phyloP scores from a whole-genome alignment of 2,329 filamentous ascomycete genomes.

The Fusarium cyanostomum region DNA sequence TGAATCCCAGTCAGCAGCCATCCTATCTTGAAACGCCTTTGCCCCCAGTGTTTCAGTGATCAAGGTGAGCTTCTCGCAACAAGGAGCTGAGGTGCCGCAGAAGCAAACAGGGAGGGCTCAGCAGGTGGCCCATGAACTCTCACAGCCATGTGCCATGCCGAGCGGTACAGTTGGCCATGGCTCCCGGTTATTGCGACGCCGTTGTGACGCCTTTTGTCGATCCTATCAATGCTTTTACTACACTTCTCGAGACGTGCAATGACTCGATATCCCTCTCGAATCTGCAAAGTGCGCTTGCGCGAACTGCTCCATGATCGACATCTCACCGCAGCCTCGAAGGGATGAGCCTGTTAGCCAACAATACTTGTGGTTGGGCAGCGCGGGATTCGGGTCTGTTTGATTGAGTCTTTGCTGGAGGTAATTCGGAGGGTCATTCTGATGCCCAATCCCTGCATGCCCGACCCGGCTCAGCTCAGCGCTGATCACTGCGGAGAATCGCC shows the following conservation, averaged over 20 bases:
- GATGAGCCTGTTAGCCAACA: background rate
- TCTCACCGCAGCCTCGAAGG: conserved; percentile 4
- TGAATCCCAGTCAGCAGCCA: background rate
- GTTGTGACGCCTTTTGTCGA: conserved; percentile 31
- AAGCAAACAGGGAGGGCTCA: conserved; percentile 2
- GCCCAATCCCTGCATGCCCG: conserved; percentile 17
- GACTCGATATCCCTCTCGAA: conserved; percentile 8
- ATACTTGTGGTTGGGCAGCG: background rate
- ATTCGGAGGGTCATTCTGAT: conserved; percentile 11
- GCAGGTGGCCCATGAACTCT: conserved; percentile 9
- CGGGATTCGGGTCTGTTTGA: background rate
- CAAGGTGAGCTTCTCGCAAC: background rate
- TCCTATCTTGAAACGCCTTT: conserved; percentile 12
- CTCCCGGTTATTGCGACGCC: conserved; percentile 29
- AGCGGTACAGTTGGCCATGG: conserved; percentile 34
- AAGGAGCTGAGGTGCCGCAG: background rate
- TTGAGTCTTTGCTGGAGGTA: background rate
- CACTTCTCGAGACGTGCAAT: conserved; percentile 22
- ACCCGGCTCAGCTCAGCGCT: conserved; percentile 19
- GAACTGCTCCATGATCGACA: conserved; percentile 27
- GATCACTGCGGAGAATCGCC: conserved; percentile 18
- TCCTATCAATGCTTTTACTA: conserved; percentile 36
- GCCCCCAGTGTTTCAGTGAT: background rate
- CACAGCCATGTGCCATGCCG: conserved; percentile 15
- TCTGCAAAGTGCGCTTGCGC: conserved; percentile 2